Evolutionary conservation across 352 stramenopile genomes (phyloP), one percentile per base, ranked within the genome.

Genomic region (Globisporangium megalacanthum): DNA sequence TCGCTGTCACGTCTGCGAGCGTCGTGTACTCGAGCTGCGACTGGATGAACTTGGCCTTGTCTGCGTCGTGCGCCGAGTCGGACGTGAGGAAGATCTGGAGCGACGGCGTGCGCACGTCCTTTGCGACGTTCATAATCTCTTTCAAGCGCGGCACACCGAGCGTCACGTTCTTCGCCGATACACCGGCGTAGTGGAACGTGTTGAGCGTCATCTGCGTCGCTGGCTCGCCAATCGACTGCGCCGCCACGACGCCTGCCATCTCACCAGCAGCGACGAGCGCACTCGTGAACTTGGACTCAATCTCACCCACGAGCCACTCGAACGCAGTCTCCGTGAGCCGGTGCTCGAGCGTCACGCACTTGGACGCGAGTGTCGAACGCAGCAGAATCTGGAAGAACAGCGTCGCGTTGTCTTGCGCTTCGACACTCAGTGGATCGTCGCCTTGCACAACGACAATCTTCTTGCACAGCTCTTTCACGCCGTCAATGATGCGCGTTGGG

Each of bases 191-290:
- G 77, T 99, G 97, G 80, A 99, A 99, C 49, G 97, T 99, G 80
- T 99, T 99, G 54, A 99, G 79, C 15, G 97, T 99, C 97, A 99
- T 99, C 79, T 99, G 97, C 39, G 97, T 99, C 52, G 97, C 96
- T 20, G 97, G 97, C 68, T 99, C 97, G 62, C 97, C 97, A 73
- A 99, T 99, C 49, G 93, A 99, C 68, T 99, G 97, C 4, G 97
- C 97, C 14, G 97, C 97, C 49, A 99, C 86, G 35, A 99, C 97
- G 73, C 97, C 97, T 63, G 91, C 95, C 94, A 99, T 99, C 73
- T 99, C 97, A 65, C 97, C 97, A 52, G 97, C 89, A 64, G 87
- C 89, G 8, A 98, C 96, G 62, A 98, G 87, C 31, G 95, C 88
- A 49, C 92, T 91, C 56, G 95, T 94, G 70, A 99, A 99, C 56